A percentile compares a stretch with the other conserved stretches of the same genome.
These are phyloP conservation scores for Chaetomium globosum DNA, from an alignment of 2,329 filamentous ascomycete genomes.

Conservation along the genomic window DNA sequence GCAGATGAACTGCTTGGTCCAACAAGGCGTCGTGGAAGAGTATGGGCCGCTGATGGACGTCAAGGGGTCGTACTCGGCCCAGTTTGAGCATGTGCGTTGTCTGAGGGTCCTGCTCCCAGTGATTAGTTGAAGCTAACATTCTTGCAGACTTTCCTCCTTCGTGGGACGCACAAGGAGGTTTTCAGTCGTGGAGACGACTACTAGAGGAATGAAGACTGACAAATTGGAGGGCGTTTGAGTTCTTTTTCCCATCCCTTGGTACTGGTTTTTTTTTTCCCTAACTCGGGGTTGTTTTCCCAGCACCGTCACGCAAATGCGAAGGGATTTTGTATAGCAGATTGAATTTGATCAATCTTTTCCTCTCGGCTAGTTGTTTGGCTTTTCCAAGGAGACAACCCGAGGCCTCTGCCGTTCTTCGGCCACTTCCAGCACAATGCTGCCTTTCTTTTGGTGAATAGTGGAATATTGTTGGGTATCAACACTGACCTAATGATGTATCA, in stretches of 20 bases:
- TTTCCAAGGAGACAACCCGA: neutral
- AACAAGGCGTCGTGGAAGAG: constrained; percentile 79
- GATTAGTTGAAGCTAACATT: neutral
- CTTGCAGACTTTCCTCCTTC: constrained; percentile 69
- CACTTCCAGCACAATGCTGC: neutral
- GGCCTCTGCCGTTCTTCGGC: neutral
- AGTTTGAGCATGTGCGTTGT: constrained; percentile 71
- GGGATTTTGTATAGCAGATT: constrained; percentile 9
- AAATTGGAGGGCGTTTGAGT: neutral
- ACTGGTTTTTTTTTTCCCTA: constrained; percentile 25
- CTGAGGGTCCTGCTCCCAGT: neutral
- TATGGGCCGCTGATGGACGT: constrained; percentile 88
- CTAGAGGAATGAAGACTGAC: constrained; percentile 45
- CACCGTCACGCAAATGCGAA: constrained; percentile 24
- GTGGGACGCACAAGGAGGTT: constrained; percentile 82
- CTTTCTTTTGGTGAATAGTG: neutral
- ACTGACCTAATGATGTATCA: neutral
- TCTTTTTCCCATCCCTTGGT: constrained; percentile 16
- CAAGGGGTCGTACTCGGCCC: constrained; percentile 92
- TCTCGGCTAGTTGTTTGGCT: neutral
- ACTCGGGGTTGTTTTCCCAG: constrained; percentile 24
- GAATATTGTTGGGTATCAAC: neutral
- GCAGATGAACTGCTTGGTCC: constrained; percentile 82
- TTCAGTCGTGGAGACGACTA: constrained; percentile 85
- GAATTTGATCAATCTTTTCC: constrained; percentile 1